Evolutionary conservation across 805 yeast species (phyloP).

Genomic region (Myxozyma vanderwaltii): DNA sequence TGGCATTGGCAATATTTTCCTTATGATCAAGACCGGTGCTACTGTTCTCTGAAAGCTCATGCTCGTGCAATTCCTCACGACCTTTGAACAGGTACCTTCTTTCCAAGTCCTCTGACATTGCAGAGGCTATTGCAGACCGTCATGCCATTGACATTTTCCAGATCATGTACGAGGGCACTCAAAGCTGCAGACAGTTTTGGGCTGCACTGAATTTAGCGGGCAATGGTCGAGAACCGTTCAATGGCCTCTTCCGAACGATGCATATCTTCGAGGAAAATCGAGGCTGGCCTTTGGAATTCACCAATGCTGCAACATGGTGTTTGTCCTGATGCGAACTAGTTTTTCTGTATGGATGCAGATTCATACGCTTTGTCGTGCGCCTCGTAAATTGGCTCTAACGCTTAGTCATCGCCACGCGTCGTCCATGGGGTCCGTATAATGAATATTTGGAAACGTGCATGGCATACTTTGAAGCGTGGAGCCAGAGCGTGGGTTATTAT

Average conservation of each 20-base stretch:
- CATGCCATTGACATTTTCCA: slow-evolving; percentile 42
- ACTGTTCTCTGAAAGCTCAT: slow-evolving; percentile 43
- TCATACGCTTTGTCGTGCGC: slow-evolving; percentile 39
- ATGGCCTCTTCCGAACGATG: slow-evolving; percentile 18
- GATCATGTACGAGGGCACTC: slow-evolving; percentile 22
- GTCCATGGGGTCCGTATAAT: slow-evolving; percentile 41
- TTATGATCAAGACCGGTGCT: slow-evolving; percentile 43
- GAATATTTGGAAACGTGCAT: slow-evolving; percentile 20
- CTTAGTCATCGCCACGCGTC: slow-evolving; percentile 38
- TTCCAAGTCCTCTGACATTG: slow-evolving; percentile 42
- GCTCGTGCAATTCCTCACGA: slow-evolving; percentile 44
- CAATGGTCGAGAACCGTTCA: slow-evolving; percentile 10
- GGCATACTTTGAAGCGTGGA: slow-evolving; percentile 19
- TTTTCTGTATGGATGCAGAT: slow-evolving; percentile 44
- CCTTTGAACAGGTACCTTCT: slow-evolving; percentile 39
- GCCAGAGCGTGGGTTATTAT: slow-evolving; percentile 19
- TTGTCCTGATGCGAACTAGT: slow-evolving; percentile 43
- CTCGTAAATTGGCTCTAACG: slow-evolving; percentile 35
- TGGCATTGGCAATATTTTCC: slow-evolving; percentile 34
- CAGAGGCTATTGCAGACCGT: slow-evolving; percentile 40
- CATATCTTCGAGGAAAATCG: background rate
- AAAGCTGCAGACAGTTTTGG: slow-evolving; percentile 28
- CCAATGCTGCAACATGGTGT: slow-evolving; percentile 43
- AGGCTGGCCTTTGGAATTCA: slow-evolving; percentile 44
- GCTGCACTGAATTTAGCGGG: slow-evolving; percentile 36